Evolutionary conservation across 805 yeast species (phyloP), one percentile per base, ranked within the genome.

Genomic region (Spathaspora passalidarum): DNA sequence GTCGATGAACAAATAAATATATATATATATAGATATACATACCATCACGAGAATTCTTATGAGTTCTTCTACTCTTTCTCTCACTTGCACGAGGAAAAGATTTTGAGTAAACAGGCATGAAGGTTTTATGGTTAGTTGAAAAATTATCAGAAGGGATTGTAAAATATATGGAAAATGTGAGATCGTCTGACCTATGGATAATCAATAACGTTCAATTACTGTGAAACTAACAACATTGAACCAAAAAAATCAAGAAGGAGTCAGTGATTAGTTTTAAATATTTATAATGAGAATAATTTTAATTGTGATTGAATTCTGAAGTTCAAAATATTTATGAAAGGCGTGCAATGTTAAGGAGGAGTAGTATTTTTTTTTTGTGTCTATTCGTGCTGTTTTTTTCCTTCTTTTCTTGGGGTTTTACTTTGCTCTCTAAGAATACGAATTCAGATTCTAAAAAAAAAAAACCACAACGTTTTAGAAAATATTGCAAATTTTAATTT

Each of bases 41-140:
- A 52, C 75, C 68, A 54, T 72, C 76, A 38, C 72, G 57, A 2
- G 67, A 62, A 44, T 56, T 73, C 49, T 54, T 73, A 52, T 52
- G 73, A 49, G 65, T 65, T 55, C 64, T 67, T 62, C 69, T 59
- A 56, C 60, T 60, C 48, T 56, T 61, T 39, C 63, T 52, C 52
- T 56, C 68, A 11, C 46, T 25, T 7, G 34, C 23, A 6, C 32
- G 22, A 9, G 19, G 16, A 5, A 29, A 21, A 29, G 34, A 29
- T 29, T 14, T n/a, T 6, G 34, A 29, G 16, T 29, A 29, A 29
- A 29, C 34, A 10, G 34, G 34, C 34, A 29, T 29, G 13, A n/a
- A 17, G 14, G 4, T 13, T 10, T 13, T 29, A 29, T 29, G 17
- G 14, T n/a, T 29, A 11, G 9, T 25, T n/a, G n/a, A n/a, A n/a